Evolutionary conservation across 208 protist genomes (phyloP), one percentile per base, ranked within the genome.

Genomic region (Trypanosoma melophagium): DNA sequence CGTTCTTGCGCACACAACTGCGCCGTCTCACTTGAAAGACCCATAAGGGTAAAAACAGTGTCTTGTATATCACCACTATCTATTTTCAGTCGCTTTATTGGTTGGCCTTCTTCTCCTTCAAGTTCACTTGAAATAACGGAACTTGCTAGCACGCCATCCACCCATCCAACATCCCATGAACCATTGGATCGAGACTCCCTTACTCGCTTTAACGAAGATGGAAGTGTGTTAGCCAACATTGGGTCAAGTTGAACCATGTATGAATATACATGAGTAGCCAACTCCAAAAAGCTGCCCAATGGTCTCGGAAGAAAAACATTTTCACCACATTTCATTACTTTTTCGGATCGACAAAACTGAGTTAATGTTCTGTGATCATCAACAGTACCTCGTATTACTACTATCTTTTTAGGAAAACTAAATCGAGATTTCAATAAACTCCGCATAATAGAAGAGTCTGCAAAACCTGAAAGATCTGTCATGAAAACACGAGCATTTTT

Each of bases 101-200:
- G 67, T 19, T 66, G 74, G 22, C 72, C 70, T 42, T 79, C 76
- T 14, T 76, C 55, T 45, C 74, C 51, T 28, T 74, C 42, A 19
- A 2, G 2, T 14, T 55, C 19, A 3, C 5, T 38, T 2, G 47
- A 47, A 12, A 69, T 38, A 31, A 70, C 40, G 12, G 68, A 60
- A 45, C 57, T 63, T 21, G 69, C 74, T 22, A 96, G 80, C 42
- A 80, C 74, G 7, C 87, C 90, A 53, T 96, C 80, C n/a, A 93
- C 74, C 87, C 87, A 93, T 7, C 86, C 86, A 8, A 96, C 87
- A 65, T 96, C 87, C 90, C 90, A 96, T 12, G 65, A 80, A 24
- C 82, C 86, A 35, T 81, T 84, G 0, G 82, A 87, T 60, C 81
- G 76, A 1, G 80, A 71, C 53, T 92, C 90, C 19, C 83, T 78